Evolutionary conservation across 2,329 filamentous ascomycete genomes (phyloP).

Genomic region (Fusarium pseudonygamai): DNA sequence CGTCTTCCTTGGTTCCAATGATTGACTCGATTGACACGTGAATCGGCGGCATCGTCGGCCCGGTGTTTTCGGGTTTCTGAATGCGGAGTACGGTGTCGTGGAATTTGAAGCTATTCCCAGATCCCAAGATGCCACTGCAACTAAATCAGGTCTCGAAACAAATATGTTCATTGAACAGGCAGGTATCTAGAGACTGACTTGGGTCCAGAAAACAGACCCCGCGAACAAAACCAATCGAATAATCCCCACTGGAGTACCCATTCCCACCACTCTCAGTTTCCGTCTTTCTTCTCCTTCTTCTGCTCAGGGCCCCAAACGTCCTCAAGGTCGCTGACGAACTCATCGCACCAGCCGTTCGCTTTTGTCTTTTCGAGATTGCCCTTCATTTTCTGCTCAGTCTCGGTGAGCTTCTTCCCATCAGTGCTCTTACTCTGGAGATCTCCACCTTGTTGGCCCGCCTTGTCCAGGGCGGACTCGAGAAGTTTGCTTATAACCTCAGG

Average conservation of each 20-base stretch:
- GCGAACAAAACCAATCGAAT: neutral
- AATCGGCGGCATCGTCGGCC: conserved; percentile 13
- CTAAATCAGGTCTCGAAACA: neutral
- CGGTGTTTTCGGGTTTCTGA: neutral
- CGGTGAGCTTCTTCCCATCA: neutral
- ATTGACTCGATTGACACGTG: conserved; percentile 10
- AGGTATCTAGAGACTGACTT: neutral
- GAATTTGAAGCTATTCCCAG: conserved; percentile 26
- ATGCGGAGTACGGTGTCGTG: neutral
- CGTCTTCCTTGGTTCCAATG: neutral
- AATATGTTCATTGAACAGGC: neutral
- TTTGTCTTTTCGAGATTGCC: conserved; percentile 8
- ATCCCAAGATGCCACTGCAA: neutral
- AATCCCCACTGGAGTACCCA: neutral
- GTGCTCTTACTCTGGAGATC: neutral
- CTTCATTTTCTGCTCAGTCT: neutral
- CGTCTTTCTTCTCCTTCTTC: neutral
- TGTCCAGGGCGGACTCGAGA: neutral
- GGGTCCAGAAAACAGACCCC: neutral
- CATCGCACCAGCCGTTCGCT: conserved; percentile 18
- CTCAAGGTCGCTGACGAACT: conserved; percentile 1
- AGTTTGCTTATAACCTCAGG: neutral
- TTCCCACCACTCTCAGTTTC: neutral
- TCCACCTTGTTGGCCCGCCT: neutral
- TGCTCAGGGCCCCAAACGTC: neutral